Conservation (phyloP, 2,329 filamentous ascomycete species). For the Conoideocrella luteorostrata region DNA sequence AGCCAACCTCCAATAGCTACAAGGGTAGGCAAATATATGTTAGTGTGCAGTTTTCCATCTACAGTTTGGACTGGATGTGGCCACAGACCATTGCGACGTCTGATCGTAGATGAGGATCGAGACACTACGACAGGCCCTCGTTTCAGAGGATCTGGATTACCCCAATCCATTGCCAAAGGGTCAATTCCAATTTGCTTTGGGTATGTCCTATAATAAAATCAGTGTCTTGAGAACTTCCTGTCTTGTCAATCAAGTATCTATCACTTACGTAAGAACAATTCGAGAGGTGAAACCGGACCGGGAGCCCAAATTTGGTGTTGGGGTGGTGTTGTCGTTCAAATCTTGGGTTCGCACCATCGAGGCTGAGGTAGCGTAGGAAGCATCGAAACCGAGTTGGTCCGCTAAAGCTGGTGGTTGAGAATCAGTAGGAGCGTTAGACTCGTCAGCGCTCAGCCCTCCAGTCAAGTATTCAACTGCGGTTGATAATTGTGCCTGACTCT, state of each 20-base stretch:
- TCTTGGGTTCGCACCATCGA: slow-evolving; percentile 1
- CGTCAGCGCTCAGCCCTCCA: slow-evolving; percentile 19
- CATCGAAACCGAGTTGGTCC: background rate
- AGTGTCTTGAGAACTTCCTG: background rate
- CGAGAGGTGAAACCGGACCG: slow-evolving; percentile 45
- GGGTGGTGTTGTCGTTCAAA: background rate
- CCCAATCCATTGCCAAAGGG: slow-evolving; percentile 85
- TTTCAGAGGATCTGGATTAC: slow-evolving; percentile 63
- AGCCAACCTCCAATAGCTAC: slow-evolving; percentile 52
- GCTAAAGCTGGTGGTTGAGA: background rate
- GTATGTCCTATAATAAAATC: slow-evolving; percentile 61
- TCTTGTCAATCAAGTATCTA: background rate
- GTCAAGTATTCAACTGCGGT: slow-evolving; percentile 34
- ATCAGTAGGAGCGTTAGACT: slow-evolving; percentile 7
- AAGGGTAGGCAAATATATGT: background rate
- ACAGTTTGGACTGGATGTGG: background rate
- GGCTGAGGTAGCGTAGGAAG: background rate
- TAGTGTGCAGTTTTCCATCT: background rate
- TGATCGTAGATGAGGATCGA: slow-evolving; percentile 65
- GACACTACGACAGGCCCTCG: slow-evolving; percentile 88
- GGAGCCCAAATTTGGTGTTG: slow-evolving; percentile 19
- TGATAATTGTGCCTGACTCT: slow-evolving; percentile 34
- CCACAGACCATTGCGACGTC: slow-evolving; percentile 68
- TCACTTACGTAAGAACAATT: slow-evolving; percentile 47
- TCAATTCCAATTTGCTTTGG: slow-evolving; percentile 92